Evolutionary conservation across 2,329 filamentous ascomycete species (phyloP).

Genomic region (Fusarium agapanthi): DNA sequence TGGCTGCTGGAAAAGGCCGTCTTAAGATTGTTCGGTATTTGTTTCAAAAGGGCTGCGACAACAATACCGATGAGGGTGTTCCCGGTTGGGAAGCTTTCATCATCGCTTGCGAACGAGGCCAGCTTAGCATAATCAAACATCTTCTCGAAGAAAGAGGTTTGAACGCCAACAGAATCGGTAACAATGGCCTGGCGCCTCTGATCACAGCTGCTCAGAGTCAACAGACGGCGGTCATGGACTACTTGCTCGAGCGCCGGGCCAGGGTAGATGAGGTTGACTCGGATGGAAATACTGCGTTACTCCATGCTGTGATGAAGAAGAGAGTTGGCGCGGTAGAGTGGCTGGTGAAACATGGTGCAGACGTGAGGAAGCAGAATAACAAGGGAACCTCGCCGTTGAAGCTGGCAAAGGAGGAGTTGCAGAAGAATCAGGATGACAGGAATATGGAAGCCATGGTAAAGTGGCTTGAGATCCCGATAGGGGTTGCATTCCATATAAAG

Average conservation of each 20-base stretch:
- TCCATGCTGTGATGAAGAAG: not conserved
- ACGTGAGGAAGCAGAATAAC: not conserved
- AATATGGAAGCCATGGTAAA: not conserved
- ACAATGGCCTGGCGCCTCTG: not conserved
- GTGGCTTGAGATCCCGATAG: not conserved
- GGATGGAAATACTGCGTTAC: not conserved
- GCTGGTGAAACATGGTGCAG: not conserved
- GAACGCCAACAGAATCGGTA: accelerated
- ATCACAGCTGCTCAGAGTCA: not conserved
- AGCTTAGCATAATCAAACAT: not conserved
- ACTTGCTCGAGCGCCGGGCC: not conserved
- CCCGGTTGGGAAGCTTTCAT: not conserved
- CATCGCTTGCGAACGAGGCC: not conserved
- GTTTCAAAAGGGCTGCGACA: not conserved
- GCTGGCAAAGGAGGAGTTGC: not conserved
- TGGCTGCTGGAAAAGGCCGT: not conserved
- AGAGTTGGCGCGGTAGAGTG: not conserved
- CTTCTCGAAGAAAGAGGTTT: not conserved
- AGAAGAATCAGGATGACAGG: not conserved
- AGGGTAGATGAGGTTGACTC: not conserved
- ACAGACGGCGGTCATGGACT: not conserved
- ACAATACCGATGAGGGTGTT: accelerated
- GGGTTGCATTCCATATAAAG: not conserved
- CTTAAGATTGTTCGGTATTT: not conserved
- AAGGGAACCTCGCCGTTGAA: not conserved